Evolutionary conservation across 345 rosid genomes (phyloP).

Genomic region (Lepidium aucheri): DNA sequence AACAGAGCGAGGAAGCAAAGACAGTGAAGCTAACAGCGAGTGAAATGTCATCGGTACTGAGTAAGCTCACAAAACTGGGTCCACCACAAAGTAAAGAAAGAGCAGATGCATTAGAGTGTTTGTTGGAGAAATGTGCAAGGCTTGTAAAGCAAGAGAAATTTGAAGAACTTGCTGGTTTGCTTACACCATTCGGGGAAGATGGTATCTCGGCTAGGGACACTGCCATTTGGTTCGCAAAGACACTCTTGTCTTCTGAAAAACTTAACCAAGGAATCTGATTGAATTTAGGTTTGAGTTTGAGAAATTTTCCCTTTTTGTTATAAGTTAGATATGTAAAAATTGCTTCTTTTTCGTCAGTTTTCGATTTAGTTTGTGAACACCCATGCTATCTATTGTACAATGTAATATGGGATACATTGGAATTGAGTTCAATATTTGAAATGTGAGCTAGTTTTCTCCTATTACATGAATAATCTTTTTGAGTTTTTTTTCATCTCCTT

Average conservation of each 20-base stretch:
- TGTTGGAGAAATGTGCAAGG: conserved; percentile 85
- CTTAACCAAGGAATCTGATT: conserved; percentile 43
- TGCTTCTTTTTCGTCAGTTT: background rate
- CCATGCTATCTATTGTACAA: background rate
- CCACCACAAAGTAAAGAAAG: conserved; percentile 62
- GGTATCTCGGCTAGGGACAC: conserved; percentile 91
- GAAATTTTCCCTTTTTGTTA: background rate
- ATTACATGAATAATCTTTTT: background rate
- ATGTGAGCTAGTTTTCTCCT: conserved; percentile 8
- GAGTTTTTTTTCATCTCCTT: background rate
- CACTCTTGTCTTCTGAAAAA: conserved; percentile 80
- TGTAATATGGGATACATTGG: background rate
- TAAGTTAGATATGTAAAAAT: conserved; percentile 18
- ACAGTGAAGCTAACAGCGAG: conserved; percentile 29
- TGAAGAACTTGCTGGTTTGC: conserved; percentile 83
- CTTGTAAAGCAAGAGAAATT: conserved; percentile 80
- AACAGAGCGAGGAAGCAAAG: conserved; percentile 32
- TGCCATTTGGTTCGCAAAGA: conserved; percentile 91
- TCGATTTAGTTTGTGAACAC: conserved; percentile 4
- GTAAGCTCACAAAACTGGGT: conserved; percentile 43
- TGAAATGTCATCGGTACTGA: conserved; percentile 44
- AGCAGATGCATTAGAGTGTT: conserved; percentile 85
- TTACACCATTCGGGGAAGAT: conserved; percentile 90
- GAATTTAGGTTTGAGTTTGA: background rate
- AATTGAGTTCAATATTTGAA: background rate